Evolutionary conservation across 352 stramenopile genomes (phyloP).

Genomic region (Bremia lactucae): DNA sequence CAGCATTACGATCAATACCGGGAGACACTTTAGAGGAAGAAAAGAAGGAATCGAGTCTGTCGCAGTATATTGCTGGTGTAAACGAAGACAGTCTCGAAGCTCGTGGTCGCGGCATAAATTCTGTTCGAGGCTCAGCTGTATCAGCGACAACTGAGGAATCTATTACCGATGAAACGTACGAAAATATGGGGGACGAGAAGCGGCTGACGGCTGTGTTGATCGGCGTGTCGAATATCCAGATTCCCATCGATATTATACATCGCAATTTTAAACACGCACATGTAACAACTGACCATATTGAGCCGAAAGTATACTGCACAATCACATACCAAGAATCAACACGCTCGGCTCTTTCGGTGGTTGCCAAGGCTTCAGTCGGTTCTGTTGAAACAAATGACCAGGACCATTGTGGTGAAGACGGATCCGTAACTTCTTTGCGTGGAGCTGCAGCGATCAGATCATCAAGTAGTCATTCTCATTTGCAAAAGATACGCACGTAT

Average conservation of each 20-base stretch:
- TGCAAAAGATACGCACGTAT: conserved; percentile 53
- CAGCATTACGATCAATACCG: conserved; percentile 12
- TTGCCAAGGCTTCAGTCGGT: conserved; percentile 32
- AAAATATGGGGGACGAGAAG: conserved; percentile 59
- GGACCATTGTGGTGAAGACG: conserved; percentile 7
- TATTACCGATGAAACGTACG: conserved; percentile 42
- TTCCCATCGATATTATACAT: conserved; percentile 27
- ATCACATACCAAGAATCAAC: conserved; percentile 72
- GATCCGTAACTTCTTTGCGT: not conserved
- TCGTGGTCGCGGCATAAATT: conserved; percentile 15
- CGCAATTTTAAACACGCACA: conserved; percentile 29
- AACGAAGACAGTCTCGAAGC: conserved; percentile 11
- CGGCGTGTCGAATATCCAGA: conserved; percentile 60
- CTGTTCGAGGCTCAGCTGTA: conserved; percentile 16
- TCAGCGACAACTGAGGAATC: conserved; percentile 65
- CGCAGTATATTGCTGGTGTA: conserved; percentile 9
- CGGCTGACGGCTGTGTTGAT: conserved; percentile 63
- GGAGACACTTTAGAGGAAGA: conserved; percentile 10
- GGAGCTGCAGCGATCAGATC: conserved; percentile 3
- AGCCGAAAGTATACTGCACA: conserved; percentile 76
- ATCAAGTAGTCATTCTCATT: conserved; percentile 13
- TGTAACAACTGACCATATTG: conserved; percentile 16
- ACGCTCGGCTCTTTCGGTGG: conserved; percentile 53
- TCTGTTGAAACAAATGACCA: conserved; percentile 6
- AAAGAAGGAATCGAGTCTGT: conserved; percentile 23